phyloP scores from a whole-genome alignment of 2,329 filamentous ascomycete species.

The Phyllosticta paracitricarpa region DNA sequence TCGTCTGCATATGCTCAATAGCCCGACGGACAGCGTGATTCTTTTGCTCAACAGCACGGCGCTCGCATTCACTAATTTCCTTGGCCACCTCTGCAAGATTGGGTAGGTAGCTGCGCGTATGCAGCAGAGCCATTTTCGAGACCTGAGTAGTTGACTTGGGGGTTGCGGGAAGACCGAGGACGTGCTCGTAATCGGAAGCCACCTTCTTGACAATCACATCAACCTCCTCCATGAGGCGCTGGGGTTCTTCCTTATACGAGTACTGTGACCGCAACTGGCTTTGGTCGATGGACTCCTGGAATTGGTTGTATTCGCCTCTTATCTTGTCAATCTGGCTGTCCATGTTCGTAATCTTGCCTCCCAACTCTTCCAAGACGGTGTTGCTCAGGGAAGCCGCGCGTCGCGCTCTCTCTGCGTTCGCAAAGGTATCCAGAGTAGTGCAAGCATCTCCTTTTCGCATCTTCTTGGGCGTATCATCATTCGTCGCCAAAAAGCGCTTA shows the following conservation, averaged over 20 bases:
- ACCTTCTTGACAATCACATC: conserved; percentile 80
- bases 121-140: conserved; percentile 53
- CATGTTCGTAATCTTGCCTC: conserved; percentile 40
- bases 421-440: conserved; percentile 16
- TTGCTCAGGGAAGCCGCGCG: conserved; percentile 62
- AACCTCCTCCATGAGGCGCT: conserved; percentile 70
- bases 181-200: conserved; percentile 71
- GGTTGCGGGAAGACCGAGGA: conserved; percentile 57
- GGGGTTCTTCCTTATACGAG: conserved; percentile 52
- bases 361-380: conserved; percentile 52
- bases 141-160: conserved; percentile 53
- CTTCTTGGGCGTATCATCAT: conserved; percentile 13
- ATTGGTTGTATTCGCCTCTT: conserved; percentile 33
- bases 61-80: conserved; percentile 47
- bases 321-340: conserved; percentile 32
- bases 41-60: conserved; percentile 48
- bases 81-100: conserved; percentile 46
- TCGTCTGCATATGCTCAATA: conserved; percentile 67
- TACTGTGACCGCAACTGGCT: conserved; percentile 43
- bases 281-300: conserved; percentile 34
- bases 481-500: conserved; percentile 36
- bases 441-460: conserved; percentile 19
- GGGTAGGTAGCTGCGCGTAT: conserved; percentile 54
- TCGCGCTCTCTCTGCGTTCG: conserved; percentile 48
- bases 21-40: conserved; percentile 58